Conservation (phyloP, 345 rosid species). For the Sonneratia caseolaris region DNA sequence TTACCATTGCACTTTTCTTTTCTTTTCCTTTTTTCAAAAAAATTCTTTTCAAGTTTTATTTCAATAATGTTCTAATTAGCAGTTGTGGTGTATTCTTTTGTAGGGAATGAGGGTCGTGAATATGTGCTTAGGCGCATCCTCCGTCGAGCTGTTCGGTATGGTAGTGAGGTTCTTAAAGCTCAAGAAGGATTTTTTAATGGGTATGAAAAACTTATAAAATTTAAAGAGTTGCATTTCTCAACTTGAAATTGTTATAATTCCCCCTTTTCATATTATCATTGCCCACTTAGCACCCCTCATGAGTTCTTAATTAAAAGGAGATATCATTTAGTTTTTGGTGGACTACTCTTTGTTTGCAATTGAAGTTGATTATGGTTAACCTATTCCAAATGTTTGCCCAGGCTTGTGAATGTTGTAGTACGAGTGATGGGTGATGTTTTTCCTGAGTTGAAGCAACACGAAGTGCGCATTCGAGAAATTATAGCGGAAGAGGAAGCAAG, state of each 20-base stretch:
- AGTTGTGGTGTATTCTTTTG: conserved; percentile 1
- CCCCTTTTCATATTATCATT: neutral
- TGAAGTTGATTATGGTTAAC: neutral
- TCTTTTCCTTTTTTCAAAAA: no score
- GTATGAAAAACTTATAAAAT: conserved; percentile 27
- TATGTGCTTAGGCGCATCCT: conserved; percentile 93
- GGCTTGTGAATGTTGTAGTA: conserved; percentile 70
- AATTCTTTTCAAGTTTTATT: neutral
- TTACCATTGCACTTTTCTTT: neutral
- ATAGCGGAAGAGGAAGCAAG: conserved; percentile 84
- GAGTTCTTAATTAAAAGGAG: neutral
- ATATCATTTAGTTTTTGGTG: neutral
- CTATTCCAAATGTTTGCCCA: conserved; percentile 17
- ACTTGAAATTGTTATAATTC: neutral
- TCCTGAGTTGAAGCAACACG: conserved; percentile 77
- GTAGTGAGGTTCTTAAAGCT: conserved; percentile 81
- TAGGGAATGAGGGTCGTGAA: conserved; percentile 97
- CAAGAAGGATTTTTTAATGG: conserved; percentile 86
- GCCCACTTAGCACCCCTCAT: neutral
- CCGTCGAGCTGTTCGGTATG: conserved; percentile 95
- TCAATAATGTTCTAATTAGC: neutral
- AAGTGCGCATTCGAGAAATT: conserved; percentile 53
- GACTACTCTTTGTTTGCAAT: neutral
- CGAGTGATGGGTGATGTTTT: conserved; percentile 74
- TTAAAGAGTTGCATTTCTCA: neutral